These are phyloP conservation scores for Aureobasidium sp. DNA, from an alignment of 2,329 filamentous ascomycete genomes.

Conservation along the genomic window DNA sequence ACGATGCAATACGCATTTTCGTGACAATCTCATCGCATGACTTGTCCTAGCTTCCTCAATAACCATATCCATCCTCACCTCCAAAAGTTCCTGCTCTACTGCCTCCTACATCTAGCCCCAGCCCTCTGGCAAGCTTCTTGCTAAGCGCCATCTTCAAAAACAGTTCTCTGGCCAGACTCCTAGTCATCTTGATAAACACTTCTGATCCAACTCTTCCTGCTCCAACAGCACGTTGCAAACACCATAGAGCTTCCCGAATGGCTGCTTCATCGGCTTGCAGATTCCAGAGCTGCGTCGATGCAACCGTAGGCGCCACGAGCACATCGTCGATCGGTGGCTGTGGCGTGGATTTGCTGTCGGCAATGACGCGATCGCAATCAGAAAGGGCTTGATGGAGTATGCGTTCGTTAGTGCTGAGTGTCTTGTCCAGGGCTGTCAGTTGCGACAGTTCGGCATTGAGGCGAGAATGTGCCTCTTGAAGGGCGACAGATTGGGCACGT, in stretches of 20 bases:
- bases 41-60: background rate
- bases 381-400: constrained; percentile 71
- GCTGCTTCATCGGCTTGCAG: constrained; percentile 83
- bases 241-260: constrained; percentile 79
- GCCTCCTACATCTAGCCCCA: constrained; percentile 52
- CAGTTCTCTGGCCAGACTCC: constrained; percentile 69
- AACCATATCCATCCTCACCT: background rate
- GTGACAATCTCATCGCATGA: background rate
- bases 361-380: constrained; percentile 72
- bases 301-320: constrained; percentile 86
- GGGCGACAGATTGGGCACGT: constrained; percentile 69
- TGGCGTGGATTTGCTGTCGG: constrained; percentile 59
- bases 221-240: constrained; percentile 68
- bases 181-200: constrained; percentile 69
- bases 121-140: constrained; percentile 67
- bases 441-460: constrained; percentile 69
- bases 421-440: constrained; percentile 61
- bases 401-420: constrained; percentile 68
- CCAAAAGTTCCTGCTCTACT: background rate
- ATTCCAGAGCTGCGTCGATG: constrained; percentile 85
- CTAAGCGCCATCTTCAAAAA: constrained; percentile 77
- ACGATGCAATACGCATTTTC: too few relatives aligned
- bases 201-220: constrained; percentile 61
- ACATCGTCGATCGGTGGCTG: constrained; percentile 81
- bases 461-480: constrained; percentile 60